Conservation (phyloP, 805 yeast genomes). For the Starmerella roubikii region DNA sequence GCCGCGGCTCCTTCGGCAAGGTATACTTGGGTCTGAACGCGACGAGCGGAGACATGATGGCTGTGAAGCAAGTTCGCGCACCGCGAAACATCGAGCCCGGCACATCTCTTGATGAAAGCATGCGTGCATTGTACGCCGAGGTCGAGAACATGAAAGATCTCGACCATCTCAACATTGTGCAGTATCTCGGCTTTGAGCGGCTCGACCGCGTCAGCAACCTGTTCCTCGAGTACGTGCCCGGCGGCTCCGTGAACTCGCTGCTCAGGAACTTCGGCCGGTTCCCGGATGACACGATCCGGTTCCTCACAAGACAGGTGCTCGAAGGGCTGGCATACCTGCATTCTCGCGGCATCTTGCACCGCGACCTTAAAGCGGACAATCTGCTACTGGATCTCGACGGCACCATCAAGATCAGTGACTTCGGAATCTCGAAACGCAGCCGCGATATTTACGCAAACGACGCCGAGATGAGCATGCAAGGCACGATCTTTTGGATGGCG, state of each 20-base stretch:
- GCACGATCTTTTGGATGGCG: slow-evolving; percentile 99
- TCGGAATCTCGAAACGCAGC: slow-evolving; percentile 83
- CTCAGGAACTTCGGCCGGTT: slow-evolving; percentile 72
- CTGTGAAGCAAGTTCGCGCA: slow-evolving; percentile 76
- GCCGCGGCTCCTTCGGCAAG: slow-evolving; percentile 91
- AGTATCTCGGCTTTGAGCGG: slow-evolving; percentile 86
- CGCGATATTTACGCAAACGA: slow-evolving; percentile 78
- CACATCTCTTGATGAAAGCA: slow-evolving; percentile 34
- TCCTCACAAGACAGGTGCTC: slow-evolving; percentile 64
- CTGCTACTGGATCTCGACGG: slow-evolving; percentile 81
- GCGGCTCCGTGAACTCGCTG: slow-evolving; percentile 88
- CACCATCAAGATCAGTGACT: slow-evolving; percentile 86
- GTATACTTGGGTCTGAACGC: slow-evolving; percentile 85
- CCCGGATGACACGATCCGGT: slow-evolving; percentile 61
- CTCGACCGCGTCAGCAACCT: slow-evolving; percentile 61
- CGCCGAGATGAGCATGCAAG: slow-evolving; percentile 96
- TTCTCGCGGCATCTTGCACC: slow-evolving; percentile 71
- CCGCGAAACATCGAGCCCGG: slow-evolving; percentile 18
- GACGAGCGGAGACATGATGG: slow-evolving; percentile 97
- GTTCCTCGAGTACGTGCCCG: slow-evolving; percentile 92
- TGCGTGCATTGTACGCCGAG: slow-evolving; percentile 77
- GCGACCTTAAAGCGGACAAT: slow-evolving; percentile 93
- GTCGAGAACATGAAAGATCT: slow-evolving; percentile 87
- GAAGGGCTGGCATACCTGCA: slow-evolving; percentile 82
- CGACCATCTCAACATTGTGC: slow-evolving; percentile 89